phyloP scores from a whole-genome alignment of 192 early-diverging fungal species.

The Entomortierella beljakovae region DNA sequence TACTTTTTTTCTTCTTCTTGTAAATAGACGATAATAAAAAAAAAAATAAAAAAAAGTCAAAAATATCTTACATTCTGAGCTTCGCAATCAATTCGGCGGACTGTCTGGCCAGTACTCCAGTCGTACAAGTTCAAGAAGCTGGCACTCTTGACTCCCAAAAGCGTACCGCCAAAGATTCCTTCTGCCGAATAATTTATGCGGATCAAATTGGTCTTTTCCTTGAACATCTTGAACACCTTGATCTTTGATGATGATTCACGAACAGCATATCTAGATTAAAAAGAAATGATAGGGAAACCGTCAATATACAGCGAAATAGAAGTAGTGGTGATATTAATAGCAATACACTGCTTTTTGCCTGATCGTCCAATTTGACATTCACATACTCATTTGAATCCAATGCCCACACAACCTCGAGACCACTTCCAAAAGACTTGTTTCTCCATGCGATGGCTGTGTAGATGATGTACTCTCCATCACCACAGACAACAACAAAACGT shows the following conservation, averaged over 20 bases:
- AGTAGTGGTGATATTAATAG: too few relatives aligned
- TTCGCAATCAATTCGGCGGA: constrained; percentile 95
- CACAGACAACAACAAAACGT: constrained; percentile 98
- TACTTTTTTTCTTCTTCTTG: too few relatives aligned
- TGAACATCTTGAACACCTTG: constrained; percentile 95
- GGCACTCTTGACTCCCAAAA: constrained; percentile 88
- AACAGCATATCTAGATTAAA: constrained; percentile 79
- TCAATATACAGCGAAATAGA: too few relatives aligned
- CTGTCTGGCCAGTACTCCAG: constrained; percentile 93
- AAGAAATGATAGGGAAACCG: neutral
- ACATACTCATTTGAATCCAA: constrained; percentile 90
- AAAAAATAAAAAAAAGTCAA: neutral
- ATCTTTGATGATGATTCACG: constrained; percentile 93
- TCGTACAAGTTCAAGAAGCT: constrained; percentile 96
- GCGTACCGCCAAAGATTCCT: constrained; percentile 93
- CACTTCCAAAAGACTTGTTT: constrained; percentile 98
- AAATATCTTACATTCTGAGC: constrained; percentile 71
- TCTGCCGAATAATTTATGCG: constrained; percentile 88
- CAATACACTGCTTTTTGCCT: too few relatives aligned
- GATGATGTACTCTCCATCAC: constrained; percentile 99
- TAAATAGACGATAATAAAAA: too few relatives aligned
- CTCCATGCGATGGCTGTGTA: constrained; percentile 99
- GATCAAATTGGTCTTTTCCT: constrained; percentile 83
- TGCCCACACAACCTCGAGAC: constrained; percentile 97
- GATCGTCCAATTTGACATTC: neutral